A percentile compares a stretch with the other conserved stretches of the same genome.
Evolutionary conservation across 176 grass and related monocot species (phyloP).

Genomic region (Leersia perrieri): DNA sequence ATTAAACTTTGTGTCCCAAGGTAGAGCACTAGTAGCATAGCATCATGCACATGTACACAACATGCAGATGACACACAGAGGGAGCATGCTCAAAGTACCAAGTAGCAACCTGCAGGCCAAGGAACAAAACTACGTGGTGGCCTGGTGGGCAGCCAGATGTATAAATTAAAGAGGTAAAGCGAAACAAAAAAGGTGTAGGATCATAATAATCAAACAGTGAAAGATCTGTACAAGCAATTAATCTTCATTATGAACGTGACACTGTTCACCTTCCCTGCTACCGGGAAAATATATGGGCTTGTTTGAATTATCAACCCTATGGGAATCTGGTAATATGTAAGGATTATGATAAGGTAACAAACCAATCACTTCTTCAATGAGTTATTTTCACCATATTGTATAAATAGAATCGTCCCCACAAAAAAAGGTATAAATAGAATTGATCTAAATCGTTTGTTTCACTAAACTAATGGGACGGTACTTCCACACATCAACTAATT

Average conservation of each 20-base stretch:
- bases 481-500: too few species aligned
- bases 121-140: conserved; percentile 34
- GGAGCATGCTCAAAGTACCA: neutral
- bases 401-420: too few species aligned
- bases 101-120: neutral
- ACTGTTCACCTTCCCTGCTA: neutral
- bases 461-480: too few species aligned
- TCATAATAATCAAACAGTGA: conserved; percentile 20
- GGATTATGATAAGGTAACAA: too few species aligned
- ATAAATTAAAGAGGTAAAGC: conserved; percentile 34
- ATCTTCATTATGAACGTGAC: neutral
- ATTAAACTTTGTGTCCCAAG: neutral
- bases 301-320: neutral
- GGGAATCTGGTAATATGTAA: too few species aligned
- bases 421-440: too few species aligned
- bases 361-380: too few species aligned
- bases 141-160: conserved; percentile 15
- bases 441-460: too few species aligned
- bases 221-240: neutral
- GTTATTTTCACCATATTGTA: too few species aligned
- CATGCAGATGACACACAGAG: neutral
- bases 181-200: neutral
- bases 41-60: neutral
- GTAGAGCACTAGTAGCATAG: too few species aligned
- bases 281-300: neutral